Conservation (phyloP, 371 early-diverging fungal species). For the Rhizopus stolonifer region DNA sequence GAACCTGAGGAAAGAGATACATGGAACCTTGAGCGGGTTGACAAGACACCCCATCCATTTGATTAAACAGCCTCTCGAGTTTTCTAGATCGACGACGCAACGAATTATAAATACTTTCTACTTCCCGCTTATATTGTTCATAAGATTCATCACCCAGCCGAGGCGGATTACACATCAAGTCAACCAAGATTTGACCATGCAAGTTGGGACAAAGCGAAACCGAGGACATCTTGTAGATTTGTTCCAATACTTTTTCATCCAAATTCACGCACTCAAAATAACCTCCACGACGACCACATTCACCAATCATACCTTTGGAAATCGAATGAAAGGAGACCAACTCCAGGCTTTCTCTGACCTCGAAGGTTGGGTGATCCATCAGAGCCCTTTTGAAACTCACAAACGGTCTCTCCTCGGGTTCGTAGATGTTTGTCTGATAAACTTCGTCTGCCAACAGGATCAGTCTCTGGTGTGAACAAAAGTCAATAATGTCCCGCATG, state of each 20-base stretch:
- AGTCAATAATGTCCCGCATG: constrained; percentile 79
- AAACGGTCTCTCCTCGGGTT: constrained; percentile 76
- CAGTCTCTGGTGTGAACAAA: constrained; percentile 75
- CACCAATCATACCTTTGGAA: constrained; percentile 98
- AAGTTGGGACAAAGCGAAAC: constrained; percentile 91
- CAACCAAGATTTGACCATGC: constrained; percentile 84
- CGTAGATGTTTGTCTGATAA: constrained; percentile 94
- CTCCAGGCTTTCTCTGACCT: constrained; percentile 51
- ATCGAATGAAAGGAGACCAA: constrained; percentile 93
- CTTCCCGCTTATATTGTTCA: constrained; percentile 72
- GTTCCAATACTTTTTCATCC: constrained; percentile 69
- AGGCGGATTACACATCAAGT: constrained; percentile 94
- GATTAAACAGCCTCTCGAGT: constrained; percentile 79
- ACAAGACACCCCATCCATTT: constrained; percentile 85
- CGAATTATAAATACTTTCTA: constrained; percentile 77
- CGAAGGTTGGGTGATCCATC: constrained; percentile 52
- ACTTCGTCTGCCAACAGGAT: constrained; percentile 94
- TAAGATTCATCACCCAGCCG: constrained; percentile 77
- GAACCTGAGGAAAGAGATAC: constrained; percentile 92
- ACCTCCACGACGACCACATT: constrained; percentile 97
- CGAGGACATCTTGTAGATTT: constrained; percentile 93
- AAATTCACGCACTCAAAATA: constrained; percentile 94
- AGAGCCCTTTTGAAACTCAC: constrained; percentile 91
- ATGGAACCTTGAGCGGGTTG: constrained; percentile 90
- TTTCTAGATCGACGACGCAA: constrained; percentile 78